A percentile compares a stretch with the other conserved stretches of the same genome.
Evolutionary conservation across 2,329 filamentous ascomycete species (phyloP).

Genomic region (Fusarium acutatum): DNA sequence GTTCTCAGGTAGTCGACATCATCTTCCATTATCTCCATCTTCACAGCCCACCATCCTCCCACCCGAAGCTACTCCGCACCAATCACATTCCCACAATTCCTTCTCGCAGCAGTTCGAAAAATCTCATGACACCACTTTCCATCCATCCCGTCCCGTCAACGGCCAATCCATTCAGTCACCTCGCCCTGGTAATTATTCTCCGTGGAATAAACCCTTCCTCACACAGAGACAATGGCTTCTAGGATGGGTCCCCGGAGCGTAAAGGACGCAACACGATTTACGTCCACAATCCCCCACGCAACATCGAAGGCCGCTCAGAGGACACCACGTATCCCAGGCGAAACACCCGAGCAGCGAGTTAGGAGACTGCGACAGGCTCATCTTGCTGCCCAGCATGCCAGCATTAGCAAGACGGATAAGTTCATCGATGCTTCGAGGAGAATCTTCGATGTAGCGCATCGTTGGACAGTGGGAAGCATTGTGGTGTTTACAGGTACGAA

Average conservation of each 20-base stretch:
- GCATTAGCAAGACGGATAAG: conserved; percentile 62
- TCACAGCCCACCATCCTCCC: conserved; percentile 29
- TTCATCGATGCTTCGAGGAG: conserved; percentile 58
- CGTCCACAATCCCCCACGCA: conserved; percentile 67
- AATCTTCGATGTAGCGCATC: conserved; percentile 65
- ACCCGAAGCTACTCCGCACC: conserved; percentile 49
- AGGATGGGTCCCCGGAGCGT: conserved; percentile 70
- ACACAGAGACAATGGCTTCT: conserved; percentile 50
- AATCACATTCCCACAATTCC: conserved; percentile 47
- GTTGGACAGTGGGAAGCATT: conserved; percentile 62
- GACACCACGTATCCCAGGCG: conserved; percentile 51
- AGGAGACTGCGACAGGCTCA: conserved; percentile 73
- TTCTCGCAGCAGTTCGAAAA: conserved; percentile 43
- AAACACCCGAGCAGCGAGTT: conserved; percentile 76
- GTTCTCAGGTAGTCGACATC: background rate
- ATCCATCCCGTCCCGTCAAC: conserved; percentile 37
- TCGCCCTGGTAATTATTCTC: background rate
- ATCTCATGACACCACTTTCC: conserved; percentile 49
- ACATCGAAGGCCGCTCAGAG: conserved; percentile 63
- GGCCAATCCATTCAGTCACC: background rate
- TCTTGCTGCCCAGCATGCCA: conserved; percentile 69
- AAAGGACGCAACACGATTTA: conserved; percentile 80
- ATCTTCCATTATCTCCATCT: background rate
- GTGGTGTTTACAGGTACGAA: conserved; percentile 65
- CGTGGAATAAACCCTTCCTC: background rate